phyloP scores from a whole-genome alignment of 2,329 filamentous ascomycete genomes.

The Keithomyces neogunnii region DNA sequence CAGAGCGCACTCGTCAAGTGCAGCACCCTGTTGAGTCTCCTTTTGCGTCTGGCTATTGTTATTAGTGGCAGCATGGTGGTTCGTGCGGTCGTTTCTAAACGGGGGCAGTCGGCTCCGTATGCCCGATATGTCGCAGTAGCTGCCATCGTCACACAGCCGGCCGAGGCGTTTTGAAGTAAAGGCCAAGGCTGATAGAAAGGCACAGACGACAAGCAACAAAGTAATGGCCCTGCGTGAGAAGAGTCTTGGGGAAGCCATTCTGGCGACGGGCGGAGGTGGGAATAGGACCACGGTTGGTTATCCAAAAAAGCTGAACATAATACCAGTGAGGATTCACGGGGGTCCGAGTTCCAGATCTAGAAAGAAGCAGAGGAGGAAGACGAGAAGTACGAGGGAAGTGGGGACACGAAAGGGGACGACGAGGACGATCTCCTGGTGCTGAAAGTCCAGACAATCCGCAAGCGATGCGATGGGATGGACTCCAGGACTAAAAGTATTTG shows the following conservation, averaged over 20 bases:
- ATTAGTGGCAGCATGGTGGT: background rate
- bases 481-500: background rate
- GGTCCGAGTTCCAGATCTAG: no score
- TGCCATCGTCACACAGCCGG: constrained; percentile 19
- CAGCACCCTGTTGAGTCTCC: no score
- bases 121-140: constrained; percentile 15
- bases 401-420: background rate
- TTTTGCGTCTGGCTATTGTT: background rate
- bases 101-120: constrained; percentile 6
- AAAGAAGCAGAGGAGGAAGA: background rate
- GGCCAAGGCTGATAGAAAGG: constrained; percentile 22
- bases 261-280: constrained; percentile 4
- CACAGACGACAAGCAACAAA: constrained; percentile 16
- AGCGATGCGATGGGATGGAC: background rate
- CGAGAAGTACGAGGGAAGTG: background rate
- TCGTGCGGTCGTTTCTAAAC: background rate
- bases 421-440: background rate
- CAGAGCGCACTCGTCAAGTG: constrained; percentile 21
- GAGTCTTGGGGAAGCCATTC: constrained; percentile 15
- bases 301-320: constrained; percentile 7
- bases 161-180: constrained; percentile 23
- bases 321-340: background rate
- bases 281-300: constrained; percentile 1
- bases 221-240: constrained; percentile 19
- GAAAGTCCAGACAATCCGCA: background rate